Percentiles rank a stretch among this genome's conserved stretches.
Conservation (phyloP, 2,329 filamentous ascomycete species). For the Aureobasidium sp. region DNA sequence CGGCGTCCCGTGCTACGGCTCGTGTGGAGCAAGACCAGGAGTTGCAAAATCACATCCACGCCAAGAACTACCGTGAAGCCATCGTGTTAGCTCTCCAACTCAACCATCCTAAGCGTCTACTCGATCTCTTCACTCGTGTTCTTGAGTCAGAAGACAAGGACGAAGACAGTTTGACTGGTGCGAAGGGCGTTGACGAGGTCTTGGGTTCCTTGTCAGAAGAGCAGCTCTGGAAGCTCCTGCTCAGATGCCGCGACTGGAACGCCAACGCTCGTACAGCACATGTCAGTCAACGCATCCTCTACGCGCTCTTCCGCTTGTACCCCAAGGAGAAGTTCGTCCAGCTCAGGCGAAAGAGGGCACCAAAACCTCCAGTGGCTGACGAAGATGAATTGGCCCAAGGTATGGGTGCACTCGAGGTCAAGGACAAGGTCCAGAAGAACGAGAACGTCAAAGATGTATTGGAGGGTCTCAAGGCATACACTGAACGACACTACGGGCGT, state of each 20-base stretch:
- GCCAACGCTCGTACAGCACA: conserved; percentile 82
- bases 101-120: conserved; percentile 83
- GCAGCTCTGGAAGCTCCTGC: conserved; percentile 74
- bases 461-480: conserved; percentile 81
- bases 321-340: conserved; percentile 65
- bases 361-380: conserved; percentile 12
- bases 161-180: conserved; percentile 53
- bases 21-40: conserved; percentile 92
- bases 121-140: conserved; percentile 75
- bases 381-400: conserved; percentile 22
- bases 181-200: conserved; percentile 69
- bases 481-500: conserved; percentile 83
- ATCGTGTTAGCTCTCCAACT: conserved; percentile 87
- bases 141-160: conserved; percentile 56
- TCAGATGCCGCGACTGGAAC: conserved; percentile 91
- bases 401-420: conserved; percentile 21
- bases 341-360: conserved; percentile 23
- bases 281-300: conserved; percentile 78
- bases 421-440: conserved; percentile 33
- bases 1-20: conserved; percentile 64
- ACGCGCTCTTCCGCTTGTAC: conserved; percentile 70
- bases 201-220: conserved; percentile 70
- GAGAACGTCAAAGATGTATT: conserved; percentile 74
- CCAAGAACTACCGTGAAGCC: conserved; percentile 82
- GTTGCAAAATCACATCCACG: conserved; percentile 83